Base-by-base conservation (phyloP, 371 early-diverging fungal genomes). In the Lichtheimia corymbifera region DNA sequence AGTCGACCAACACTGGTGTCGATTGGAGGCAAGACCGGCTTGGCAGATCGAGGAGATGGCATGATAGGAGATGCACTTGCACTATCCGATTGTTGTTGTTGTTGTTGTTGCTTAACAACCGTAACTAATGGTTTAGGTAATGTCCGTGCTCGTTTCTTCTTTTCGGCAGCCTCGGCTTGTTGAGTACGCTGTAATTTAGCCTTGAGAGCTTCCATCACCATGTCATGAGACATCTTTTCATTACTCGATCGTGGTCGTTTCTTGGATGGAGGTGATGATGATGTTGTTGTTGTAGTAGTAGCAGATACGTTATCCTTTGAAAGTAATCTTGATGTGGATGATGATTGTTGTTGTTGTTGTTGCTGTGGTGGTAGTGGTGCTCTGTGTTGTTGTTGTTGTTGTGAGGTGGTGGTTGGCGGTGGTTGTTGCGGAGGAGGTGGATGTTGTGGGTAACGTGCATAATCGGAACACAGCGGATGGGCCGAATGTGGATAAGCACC, bases 171-270 rank as follows among this genome's bases (percentile, higher is more conserved):
- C 20, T 56, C 42, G 45, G 15, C 35, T 11, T 35, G 35, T 35
- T 35, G 35, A 9, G 35, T 35, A 58, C 74, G 47, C 47, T 72
- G 72, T 50, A 72, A 65, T 50, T 74, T 71, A 2, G 75, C 72
- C 49, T 72, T 71, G 20, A 74, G 61, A 14, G 75, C 75, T 51
- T 72, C 72, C 72, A 71, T 74, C 7, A 74, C 75, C 63, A 67
- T 66, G 43, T 66, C 64, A 49, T 70, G 76, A 2, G 67, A 68
- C 50, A 68, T 14, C 18, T 69, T 65, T 18, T 65, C 63, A 14
- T 55, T 50, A 17, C 50, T 30, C n/a, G 59, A 18, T 18, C 57
- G 25, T 17, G 57, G 30, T n/a, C 55, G 30, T 57, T 47, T 27
- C 24, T 28, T 51, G 22, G 22, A 50, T 51, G 62, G 25, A 42